Evolutionary conservation across 2,329 filamentous ascomycete species (phyloP), one percentile per base, ranked within the genome.

Genomic region (Incumbomyces delicatus): DNA sequence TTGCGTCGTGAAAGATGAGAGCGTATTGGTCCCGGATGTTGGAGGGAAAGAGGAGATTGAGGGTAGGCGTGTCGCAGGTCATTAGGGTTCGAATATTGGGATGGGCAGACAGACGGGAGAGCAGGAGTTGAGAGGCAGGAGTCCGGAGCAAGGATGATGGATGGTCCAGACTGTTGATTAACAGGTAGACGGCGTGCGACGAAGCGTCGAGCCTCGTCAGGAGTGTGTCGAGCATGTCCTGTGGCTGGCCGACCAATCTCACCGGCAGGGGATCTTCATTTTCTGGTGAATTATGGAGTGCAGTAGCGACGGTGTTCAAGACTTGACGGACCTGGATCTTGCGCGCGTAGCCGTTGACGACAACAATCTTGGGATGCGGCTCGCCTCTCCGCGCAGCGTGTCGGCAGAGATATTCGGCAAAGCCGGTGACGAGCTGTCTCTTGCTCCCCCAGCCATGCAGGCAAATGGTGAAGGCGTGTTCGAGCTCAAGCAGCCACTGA

Each of bases 391-490:
- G 37, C 14, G 34, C 10, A 20, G 42, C 42, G 14, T 45, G 42
- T n/a, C 22, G 33, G 22, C 42, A 45, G 12, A 85, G 60, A 63
- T 86, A 78, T 47, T 78, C 76, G 1, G 87, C 88, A 61, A 95
- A 94, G 36, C 77, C 73, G 50, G 82, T 78, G 8, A 90, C 71
- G 1, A 96, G 75, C 2, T 72, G 68, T 30, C 85, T 76, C 65
- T 98, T 98, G 2, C 88, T 94, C 1, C 92, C 92, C 62, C 87
- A 94, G 27, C 92, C 92, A 62, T 94, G 95, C 0, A 95, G 68
- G 61, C 92, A 95, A 43, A 96, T 72, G 58, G 86, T 88, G 70
- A 95, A 96, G 17, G 81, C 81, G 62, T 95, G 80, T 4, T 80
- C 74, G 13, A 96, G 75, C 68, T 98, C 92, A 62, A 96, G 95